Percentiles rank a stretch among this genome's conserved stretches.
These are phyloP conservation scores for Colletotrichum costaricense DNA, from an alignment of 2,329 filamentous ascomycete species.

Conservation along the genomic window DNA sequence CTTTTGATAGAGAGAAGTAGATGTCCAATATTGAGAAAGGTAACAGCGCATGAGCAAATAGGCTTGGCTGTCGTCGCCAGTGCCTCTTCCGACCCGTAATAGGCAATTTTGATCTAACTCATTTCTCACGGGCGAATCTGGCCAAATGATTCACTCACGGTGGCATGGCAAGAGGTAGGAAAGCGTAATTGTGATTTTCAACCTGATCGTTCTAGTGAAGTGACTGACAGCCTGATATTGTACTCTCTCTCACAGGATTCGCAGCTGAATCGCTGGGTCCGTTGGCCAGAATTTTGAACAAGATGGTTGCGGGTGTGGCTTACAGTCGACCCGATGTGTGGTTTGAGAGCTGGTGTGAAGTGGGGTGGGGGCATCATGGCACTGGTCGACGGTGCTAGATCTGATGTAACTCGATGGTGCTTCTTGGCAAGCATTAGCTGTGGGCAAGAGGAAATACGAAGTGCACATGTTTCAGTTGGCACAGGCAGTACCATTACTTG, in stretches of 20 bases:
- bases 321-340: neutral
- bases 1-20: constrained; percentile 4
- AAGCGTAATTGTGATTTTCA: too few species aligned
- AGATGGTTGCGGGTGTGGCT: constrained; percentile 25
- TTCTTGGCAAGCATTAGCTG: constrained; percentile 25
- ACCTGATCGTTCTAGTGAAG: neutral
- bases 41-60: neutral
- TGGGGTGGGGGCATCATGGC: neutral
- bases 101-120: neutral
- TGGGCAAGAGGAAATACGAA: constrained; percentile 22
- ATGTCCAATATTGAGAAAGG: neutral
- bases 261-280: neutral
- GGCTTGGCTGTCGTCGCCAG: too few species aligned
- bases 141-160: neutral
- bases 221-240: neutral
- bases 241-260: neutral
- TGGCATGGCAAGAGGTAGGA: neutral
- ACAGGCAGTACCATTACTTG: neutral
- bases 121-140: neutral
- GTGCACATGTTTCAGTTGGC: constrained; percentile 27
- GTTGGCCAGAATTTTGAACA: neutral
- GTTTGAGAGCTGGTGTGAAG: neutral
- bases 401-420: constrained; percentile 17
- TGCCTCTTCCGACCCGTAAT: too few species aligned
- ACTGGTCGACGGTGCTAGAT: constrained; percentile 2